phyloP scores from a whole-genome alignment of 768 basidiomycete genomes.

The Dioszegia crocea region DNA sequence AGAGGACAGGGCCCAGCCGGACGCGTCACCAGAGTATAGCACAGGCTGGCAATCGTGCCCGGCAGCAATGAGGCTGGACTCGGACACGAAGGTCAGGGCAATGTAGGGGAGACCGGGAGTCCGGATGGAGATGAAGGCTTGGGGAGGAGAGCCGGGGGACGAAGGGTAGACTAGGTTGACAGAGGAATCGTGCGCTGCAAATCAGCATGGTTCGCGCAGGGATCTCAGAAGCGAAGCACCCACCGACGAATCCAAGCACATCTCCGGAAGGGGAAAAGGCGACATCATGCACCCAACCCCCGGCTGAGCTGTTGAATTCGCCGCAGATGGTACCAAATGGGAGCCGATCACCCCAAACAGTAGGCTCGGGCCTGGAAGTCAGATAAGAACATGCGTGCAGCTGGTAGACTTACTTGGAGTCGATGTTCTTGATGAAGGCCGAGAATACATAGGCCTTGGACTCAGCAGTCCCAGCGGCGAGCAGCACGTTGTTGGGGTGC shows the following conservation, averaged over 20 bases:
- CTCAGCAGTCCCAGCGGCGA: conserved; percentile 95
- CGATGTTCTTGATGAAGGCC: conserved; percentile 97
- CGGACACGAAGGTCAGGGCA: conserved; percentile 78
- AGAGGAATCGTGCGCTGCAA: conserved; percentile 90
- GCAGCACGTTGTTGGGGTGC: conserved; percentile 97
- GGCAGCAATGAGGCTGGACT: conserved; percentile 77
- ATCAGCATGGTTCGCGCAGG: neutral
- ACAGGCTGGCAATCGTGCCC: conserved; percentile 97
- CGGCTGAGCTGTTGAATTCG: conserved; percentile 79
- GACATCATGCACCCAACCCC: conserved; percentile 96
- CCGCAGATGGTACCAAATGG: conserved; percentile 98
- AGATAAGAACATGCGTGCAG: neutral
- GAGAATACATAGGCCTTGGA: conserved; percentile 97
- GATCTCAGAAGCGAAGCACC: conserved; percentile 46
- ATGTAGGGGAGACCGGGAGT: conserved; percentile 75
- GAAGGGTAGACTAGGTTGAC: conserved; percentile 85
- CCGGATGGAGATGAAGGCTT: conserved; percentile 65
- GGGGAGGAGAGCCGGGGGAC: conserved; percentile 56
- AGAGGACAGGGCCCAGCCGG: conserved; percentile 73
- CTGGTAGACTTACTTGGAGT: conserved; percentile 63
- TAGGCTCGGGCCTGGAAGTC: conserved; percentile 66
- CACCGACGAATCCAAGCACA: conserved; percentile 84
- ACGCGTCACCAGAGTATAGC: conserved; percentile 68
- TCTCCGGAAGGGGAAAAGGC: conserved; percentile 97
- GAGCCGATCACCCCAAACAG: conserved; percentile 95